Evolutionary conservation across 495 filamentous ascomycete species (phyloP), one percentile per base, ranked within the genome.

Genomic region (Aspergillus bertholletiae): DNA sequence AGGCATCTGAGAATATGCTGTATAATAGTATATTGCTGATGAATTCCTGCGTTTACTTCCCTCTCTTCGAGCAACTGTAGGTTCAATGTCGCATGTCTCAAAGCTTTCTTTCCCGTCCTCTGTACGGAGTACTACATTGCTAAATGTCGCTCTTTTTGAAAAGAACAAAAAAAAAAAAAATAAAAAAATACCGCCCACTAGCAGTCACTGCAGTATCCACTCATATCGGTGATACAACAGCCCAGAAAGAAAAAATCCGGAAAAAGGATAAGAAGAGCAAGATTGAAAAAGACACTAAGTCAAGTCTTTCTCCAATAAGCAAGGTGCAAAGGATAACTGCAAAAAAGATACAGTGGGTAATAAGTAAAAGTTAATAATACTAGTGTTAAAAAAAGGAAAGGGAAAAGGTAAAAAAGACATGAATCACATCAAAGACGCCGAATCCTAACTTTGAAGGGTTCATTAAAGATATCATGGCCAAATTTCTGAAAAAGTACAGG

Each of bases 381-480:
- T n/a, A n/a, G n/a, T n/a, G n/a, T n/a, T n/a, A n/a, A 39, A 18
- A 52, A 40, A 23, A 35, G 13, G n/a, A 27, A 55, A 54, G 27
- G 22, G 35, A 52, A 7, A 57, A 46, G 13, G 34, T 23, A 20
- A 46, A 28, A 46, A 51, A 30, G 22, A 45, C 15, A 51, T 17
- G 22, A 48, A 49, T 11, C 45, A 35, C 45, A 54, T 34, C 12
- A 32, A 44, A 56, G 41, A 53, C 51, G 57, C 61, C 51, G 24
- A 39, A 52, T 59, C 47, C 53, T 56, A 49, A 57, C 45, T 59
- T 50, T 51, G 51, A 59, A 54, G 39, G 54, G 41, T 58, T 65
- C 62, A 65, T 65, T 61, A 65, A 41, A 54, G 54, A 58, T 56
- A 65, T 58, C 55, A 61, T 63, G 41, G 55, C 49, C 55, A 52